phyloP scores from a whole-genome alignment of 768 basidiomycete species.

The Amanita fuliginea region DNA sequence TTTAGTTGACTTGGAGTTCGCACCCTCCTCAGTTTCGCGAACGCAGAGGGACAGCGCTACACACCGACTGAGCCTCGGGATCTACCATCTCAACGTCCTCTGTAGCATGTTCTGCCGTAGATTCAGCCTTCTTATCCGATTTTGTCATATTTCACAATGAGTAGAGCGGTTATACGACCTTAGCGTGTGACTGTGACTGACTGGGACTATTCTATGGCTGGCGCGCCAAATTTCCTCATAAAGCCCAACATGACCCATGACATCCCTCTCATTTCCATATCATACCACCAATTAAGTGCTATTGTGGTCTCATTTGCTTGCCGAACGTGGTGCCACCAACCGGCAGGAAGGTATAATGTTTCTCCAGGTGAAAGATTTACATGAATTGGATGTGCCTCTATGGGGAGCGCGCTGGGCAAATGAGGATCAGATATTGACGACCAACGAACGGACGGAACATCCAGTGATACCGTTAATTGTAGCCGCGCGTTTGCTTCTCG shows the following conservation, averaged over 20 bases:
- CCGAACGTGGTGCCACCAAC: constrained; percentile 90
- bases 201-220: background rate
- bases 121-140: constrained; percentile 67
- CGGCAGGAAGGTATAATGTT: constrained; percentile 79
- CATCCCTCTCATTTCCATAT: constrained; percentile 63
- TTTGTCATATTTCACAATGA: constrained; percentile 60
- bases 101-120: constrained; percentile 36
- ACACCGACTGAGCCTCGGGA: constrained; percentile 20
- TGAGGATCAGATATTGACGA: constrained; percentile 61
- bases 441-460: constrained; percentile 57
- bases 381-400: constrained; percentile 50
- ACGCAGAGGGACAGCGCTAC: constrained; percentile 7
- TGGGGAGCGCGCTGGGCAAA: constrained; percentile 30
- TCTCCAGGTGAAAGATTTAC: constrained; percentile 65
- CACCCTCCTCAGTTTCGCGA: background rate
- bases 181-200: constrained; percentile 9
- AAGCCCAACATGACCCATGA: constrained; percentile 60
- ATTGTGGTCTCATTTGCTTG: constrained; percentile 56
- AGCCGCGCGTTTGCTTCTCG: constrained; percentile 27
- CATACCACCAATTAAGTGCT: constrained; percentile 87
- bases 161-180: background rate
- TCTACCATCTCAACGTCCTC: constrained; percentile 43
- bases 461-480: constrained; percentile 20
- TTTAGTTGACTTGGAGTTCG: constrained; percentile 31
- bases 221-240: constrained; percentile 18